These are phyloP conservation scores for Aspergillus sp. DNA, from an alignment of 2,329 filamentous ascomycete genomes.

Conservation along the genomic window DNA sequence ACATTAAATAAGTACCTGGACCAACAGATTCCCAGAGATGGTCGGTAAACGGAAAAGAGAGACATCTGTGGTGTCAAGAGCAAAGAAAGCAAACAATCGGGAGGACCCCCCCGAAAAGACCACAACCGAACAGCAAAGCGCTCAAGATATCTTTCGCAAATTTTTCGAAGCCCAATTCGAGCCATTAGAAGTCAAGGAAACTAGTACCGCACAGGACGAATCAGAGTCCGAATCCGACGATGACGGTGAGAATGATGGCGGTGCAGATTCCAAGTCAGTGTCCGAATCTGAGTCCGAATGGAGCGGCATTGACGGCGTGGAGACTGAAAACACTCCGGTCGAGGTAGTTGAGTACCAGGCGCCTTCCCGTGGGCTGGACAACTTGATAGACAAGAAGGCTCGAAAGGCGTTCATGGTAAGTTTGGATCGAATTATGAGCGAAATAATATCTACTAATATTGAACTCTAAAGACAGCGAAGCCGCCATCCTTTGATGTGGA, in stretches of 20 bases:
- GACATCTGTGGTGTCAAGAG: conserved; percentile 31
- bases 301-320: conserved; percentile 62
- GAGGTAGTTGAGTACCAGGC: conserved; percentile 64
- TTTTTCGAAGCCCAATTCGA: conserved; percentile 89
- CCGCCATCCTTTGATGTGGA: conserved; percentile 44
- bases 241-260: conserved; percentile 24
- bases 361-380: conserved; percentile 42
- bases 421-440: not conserved
- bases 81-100: conserved; percentile 20
- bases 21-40: conserved; percentile 28
- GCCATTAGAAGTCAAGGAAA: conserved; percentile 56
- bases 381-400: conserved; percentile 64
- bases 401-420: conserved; percentile 76
- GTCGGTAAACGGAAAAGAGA: conserved; percentile 52
- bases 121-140: conserved; percentile 49
- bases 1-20: not conserved
- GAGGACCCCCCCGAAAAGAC: conserved; percentile 19
- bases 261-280: conserved; percentile 7
- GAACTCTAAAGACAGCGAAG: conserved; percentile 38
- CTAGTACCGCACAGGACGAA: conserved; percentile 11
- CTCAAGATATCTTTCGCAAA: conserved; percentile 73
- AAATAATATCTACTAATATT: conserved; percentile 9
- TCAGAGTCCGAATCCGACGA: not conserved
- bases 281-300: conserved; percentile 53
- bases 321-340: conserved; percentile 43